Percentiles rank a stretch among this genome's conserved stretches.
Evolutionary conservation across 495 filamentous ascomycete species (phyloP).

Genomic region (Tuber melanosporum): DNA sequence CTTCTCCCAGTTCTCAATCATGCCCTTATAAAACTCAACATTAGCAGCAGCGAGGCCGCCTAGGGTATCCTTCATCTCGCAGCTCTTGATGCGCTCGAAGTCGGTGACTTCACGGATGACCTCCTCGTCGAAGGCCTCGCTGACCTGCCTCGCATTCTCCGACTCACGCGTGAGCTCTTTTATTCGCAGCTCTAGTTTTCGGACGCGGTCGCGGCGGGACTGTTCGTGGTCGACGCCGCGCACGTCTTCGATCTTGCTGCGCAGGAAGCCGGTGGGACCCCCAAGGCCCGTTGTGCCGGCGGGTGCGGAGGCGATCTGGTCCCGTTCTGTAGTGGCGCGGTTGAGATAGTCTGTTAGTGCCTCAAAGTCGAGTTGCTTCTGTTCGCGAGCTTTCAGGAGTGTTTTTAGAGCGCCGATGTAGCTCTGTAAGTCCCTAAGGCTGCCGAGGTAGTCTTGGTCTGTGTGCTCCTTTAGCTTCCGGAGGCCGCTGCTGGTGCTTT

Average conservation of each 20-base stretch:
- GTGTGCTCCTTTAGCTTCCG: constrained; percentile 79
- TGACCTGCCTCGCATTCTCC: constrained; percentile 72
- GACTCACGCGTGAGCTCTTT: constrained; percentile 82
- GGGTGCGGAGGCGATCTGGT: constrained; percentile 65
- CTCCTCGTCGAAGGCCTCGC: constrained; percentile 87
- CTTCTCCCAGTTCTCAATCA: constrained; percentile 78
- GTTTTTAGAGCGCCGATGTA: constrained; percentile 78
- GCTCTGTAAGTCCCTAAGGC: constrained; percentile 84
- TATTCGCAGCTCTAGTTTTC: constrained; percentile 86
- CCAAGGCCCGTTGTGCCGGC: constrained; percentile 54
- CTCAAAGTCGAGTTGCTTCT: constrained; percentile 97
- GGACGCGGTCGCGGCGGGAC: constrained; percentile 70
- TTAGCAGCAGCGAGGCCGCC: constrained; percentile 77
- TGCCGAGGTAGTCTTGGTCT: constrained; percentile 89
- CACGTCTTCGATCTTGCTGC: constrained; percentile 92
- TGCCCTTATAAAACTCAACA: constrained; percentile 74
- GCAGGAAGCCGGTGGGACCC: constrained; percentile 78
- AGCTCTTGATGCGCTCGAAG: constrained; percentile 91
- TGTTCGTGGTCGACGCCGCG: constrained; percentile 95
- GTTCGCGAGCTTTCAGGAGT: constrained; percentile 86
- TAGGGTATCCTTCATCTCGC: constrained; percentile 83
- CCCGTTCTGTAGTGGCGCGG: constrained; percentile 81
- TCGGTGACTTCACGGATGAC: constrained; percentile 84
- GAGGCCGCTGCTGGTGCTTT: constrained; percentile 69
- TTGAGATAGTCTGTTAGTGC: constrained; percentile 90